Conservation (phyloP, 2,329 filamentous ascomycete genomes). For the Dactylonectria macrodidyma region DNA sequence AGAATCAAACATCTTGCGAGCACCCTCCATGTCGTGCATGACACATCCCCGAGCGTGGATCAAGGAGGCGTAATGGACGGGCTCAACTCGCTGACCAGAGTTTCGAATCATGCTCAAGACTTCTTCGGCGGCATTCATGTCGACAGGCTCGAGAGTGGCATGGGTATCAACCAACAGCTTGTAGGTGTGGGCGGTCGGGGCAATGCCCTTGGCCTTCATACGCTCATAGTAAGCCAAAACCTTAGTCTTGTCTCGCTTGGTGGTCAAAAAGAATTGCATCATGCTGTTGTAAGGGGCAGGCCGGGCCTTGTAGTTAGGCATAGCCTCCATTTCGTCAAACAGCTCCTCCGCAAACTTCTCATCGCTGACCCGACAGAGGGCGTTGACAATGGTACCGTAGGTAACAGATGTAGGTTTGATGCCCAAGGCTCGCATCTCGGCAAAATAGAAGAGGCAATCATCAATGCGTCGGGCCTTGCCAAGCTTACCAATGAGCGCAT, state of each 20-base stretch:
- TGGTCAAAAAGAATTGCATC: slow-evolving; percentile 99
- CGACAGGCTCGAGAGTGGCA: slow-evolving; percentile 90
- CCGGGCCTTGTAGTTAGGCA: slow-evolving; percentile 98
- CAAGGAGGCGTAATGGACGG: slow-evolving; percentile 94
- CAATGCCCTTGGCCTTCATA: slow-evolving; percentile 89
- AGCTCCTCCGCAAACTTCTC: slow-evolving; percentile 98
- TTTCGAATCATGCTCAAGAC: slow-evolving; percentile 85
- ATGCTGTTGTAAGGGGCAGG: slow-evolving; percentile 98
- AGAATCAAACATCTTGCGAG: slow-evolving; percentile 84
- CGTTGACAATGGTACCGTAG: slow-evolving; percentile 98
- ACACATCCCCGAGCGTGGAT: slow-evolving; percentile 98
- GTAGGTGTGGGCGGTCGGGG: slow-evolving; percentile 95
- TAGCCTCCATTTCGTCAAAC: slow-evolving; percentile 99
- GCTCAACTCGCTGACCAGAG: slow-evolving; percentile 83
- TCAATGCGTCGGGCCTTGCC: slow-evolving; percentile 98
- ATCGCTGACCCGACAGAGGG: slow-evolving; percentile 95
- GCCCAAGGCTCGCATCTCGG: slow-evolving; percentile 93
- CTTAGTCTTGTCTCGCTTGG: slow-evolving; percentile 95
- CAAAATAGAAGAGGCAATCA: slow-evolving; percentile 98
- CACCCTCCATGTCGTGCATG: slow-evolving; percentile 89
- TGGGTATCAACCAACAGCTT: slow-evolving; percentile 97
- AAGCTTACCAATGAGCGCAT: slow-evolving; percentile 97
- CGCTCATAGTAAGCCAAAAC: slow-evolving; percentile 95
- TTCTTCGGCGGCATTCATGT: slow-evolving; percentile 89
- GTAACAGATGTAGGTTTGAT: slow-evolving; percentile 98